Base-by-base conservation (phyloP, 768 basidiomycete species). In the Leccinellum luteum region DNA sequence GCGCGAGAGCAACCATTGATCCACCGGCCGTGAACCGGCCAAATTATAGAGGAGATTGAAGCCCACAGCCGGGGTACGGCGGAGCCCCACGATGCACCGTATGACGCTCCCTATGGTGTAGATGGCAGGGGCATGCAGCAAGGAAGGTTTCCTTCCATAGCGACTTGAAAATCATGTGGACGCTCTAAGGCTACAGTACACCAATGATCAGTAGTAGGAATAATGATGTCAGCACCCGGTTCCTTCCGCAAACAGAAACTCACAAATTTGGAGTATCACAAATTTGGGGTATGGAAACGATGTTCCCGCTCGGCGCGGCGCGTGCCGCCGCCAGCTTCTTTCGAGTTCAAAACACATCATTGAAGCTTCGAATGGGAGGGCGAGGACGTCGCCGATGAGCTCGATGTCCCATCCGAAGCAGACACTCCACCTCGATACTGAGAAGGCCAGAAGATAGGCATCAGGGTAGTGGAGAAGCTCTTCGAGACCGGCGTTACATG, bases 1-100 rank as follows among this genome's bases (percentile, higher is more conserved):
- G 76, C n/a, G 72, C 72, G 28, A 76, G 48, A 0, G 73, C 74
- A 2, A 68, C 62, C 60, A 74, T 67, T 34, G 74, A 43, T 27
- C 79, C 83, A 7, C 76, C 70, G 0, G 83, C 60, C n/a, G n/a
- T n/a, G 71, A 81, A 82, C 8, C 80, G 76, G 50, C 69, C 61
- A n/a, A n/a, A n/a, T n/a, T n/a, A n/a, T n/a, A n/a, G n/a, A n/a
- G n/a, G n/a, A n/a, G n/a, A n/a, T n/a, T n/a, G n/a, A n/a, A n/a
- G n/a, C n/a, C n/a, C n/a, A n/a, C n/a, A n/a, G n/a, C n/a, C n/a
- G n/a, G n/a, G n/a, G n/a, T n/a, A 28, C 28, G 75, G 59, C 25
- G 3, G 25, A 25, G 25, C 5, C 73, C 73, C n/a, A 68, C 64
- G 51, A 69, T 64, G 15, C 67, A 62, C 48, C 76, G 75, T 51